Conservation (phyloP, 1,284 basidiomycete genomes). For the Caloboletus inedulis region DNA sequence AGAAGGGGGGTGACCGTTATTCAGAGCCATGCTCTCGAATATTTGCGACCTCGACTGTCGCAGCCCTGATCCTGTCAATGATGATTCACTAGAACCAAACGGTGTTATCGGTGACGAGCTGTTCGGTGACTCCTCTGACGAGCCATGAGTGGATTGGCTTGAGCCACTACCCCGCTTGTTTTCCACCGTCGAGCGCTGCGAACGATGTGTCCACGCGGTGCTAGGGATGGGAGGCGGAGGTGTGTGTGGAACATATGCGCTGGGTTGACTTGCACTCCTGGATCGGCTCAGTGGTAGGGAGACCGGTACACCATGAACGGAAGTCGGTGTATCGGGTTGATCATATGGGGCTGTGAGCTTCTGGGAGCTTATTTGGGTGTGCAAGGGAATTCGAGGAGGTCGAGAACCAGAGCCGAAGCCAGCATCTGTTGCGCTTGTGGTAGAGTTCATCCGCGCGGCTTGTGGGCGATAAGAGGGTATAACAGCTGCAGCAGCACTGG, state of each 20-base stretch:
- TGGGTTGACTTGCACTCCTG: slow-evolving; percentile 74
- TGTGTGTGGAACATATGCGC: slow-evolving; percentile 57
- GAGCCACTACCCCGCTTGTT: slow-evolving; percentile 75
- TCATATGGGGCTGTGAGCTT: slow-evolving; percentile 56
- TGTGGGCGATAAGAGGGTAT: slow-evolving; percentile 38
- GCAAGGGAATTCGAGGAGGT: slow-evolving; percentile 48
- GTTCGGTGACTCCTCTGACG: slow-evolving; percentile 77
- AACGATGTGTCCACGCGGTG: slow-evolving; percentile 51
- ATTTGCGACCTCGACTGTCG: slow-evolving; percentile 54
- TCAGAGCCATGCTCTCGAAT: slow-evolving; percentile 41
- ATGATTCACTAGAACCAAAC: slow-evolving; percentile 81
- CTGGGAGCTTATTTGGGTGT: slow-evolving; percentile 71
- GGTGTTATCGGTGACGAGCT: slow-evolving; percentile 80
- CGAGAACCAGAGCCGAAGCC: slow-evolving; percentile 46
- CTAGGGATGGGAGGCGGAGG: slow-evolving; percentile 58
- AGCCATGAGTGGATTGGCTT: slow-evolving; percentile 69
- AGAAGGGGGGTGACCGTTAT: slow-evolving; percentile 36
- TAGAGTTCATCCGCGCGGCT: slow-evolving; percentile 48
- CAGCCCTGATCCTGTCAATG: slow-evolving; percentile 52
- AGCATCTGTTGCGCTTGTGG: slow-evolving; percentile 47
- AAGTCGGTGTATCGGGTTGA: slow-evolving; percentile 29
- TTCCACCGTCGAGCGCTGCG: slow-evolving; percentile 46
- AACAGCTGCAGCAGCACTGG: slow-evolving; percentile 14
- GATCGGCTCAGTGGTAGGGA: slow-evolving; percentile 48
- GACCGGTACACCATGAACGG: slow-evolving; percentile 23